Evolutionary conservation across 2,329 filamentous ascomycete genomes (phyloP).

Genomic region (Elsinoe australis): DNA sequence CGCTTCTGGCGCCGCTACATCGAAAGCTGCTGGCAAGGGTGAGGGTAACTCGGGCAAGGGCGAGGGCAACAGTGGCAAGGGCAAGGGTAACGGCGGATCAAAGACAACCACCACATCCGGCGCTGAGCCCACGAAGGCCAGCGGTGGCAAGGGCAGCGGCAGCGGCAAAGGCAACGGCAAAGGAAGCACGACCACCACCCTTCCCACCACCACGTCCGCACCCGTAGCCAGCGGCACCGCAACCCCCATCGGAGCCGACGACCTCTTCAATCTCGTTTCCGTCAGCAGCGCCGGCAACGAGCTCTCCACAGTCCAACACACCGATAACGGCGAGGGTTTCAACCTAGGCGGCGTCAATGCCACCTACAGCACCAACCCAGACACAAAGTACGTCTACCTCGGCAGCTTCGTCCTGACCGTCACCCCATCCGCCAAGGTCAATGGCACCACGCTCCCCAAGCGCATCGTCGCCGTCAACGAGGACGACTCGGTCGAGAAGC

Average conservation of each 20-base stretch:
- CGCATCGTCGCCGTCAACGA: not conserved
- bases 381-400: not conserved
- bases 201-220: not conserved
- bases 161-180: not conserved
- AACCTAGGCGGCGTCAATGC: not conserved
- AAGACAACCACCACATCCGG: no score
- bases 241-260: not conserved
- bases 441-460: conserved; percentile 4
- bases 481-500: not conserved
- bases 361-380: conserved; percentile 4
- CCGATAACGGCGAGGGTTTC: conserved; percentile 2
- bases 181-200: not conserved
- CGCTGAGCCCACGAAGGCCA: no score
- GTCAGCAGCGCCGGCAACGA: conserved; percentile 4
- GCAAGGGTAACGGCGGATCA: not conserved
- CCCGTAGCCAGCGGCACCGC: not conserved
- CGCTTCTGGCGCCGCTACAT: no score
- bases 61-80: not conserved
- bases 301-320: not conserved
- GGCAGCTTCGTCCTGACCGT: not conserved
- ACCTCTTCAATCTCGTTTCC: conserved; percentile 1
- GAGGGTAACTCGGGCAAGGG: not conserved
- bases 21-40: conserved; percentile 1
- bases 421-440: not conserved
- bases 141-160: not conserved